A percentile compares a stretch with the other conserved stretches of the same genome.
These are phyloP conservation scores for Candida ovalis DNA, from an alignment of 805 yeast species.

Conservation along the genomic window DNA sequence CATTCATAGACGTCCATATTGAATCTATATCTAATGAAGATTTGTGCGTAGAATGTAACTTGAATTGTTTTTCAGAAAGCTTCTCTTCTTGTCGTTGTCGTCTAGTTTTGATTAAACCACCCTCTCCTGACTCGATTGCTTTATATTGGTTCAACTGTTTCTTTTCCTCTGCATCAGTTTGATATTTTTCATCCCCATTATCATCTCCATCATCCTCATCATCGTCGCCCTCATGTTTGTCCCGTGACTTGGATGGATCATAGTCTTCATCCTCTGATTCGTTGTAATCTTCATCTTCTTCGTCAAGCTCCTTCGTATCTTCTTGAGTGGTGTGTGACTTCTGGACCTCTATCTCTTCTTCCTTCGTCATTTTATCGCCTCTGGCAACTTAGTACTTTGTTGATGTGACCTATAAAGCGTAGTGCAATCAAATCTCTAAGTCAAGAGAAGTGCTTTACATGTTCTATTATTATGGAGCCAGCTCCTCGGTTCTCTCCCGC, in stretches of 20 bases:
- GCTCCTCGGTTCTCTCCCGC: too few relatives aligned
- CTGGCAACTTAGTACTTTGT: too few relatives aligned
- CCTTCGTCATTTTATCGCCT: background rate
- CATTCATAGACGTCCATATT: slow-evolving; percentile 53
- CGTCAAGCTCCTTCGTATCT: slow-evolving; percentile 7
- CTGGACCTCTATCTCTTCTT: background rate
- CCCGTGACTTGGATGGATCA: slow-evolving; percentile 33
- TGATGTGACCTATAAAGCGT: too few relatives aligned
- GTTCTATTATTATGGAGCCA: too few relatives aligned
- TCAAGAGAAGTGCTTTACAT: too few relatives aligned
- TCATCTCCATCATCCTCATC: slow-evolving; percentile 31
- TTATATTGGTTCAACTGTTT: slow-evolving; percentile 38
- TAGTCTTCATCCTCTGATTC: slow-evolving; percentile 60
- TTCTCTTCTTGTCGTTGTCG: slow-evolving; percentile 51
- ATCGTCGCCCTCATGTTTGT: slow-evolving; percentile 8
- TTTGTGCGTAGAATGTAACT: slow-evolving; percentile 20
- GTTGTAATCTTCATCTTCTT: slow-evolving; percentile 41
- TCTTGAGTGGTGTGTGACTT: background rate
- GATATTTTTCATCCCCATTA: slow-evolving; percentile 34
- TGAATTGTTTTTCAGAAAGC: slow-evolving; percentile 19
- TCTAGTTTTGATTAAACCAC: slow-evolving; percentile 71
- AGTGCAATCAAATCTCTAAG: too few relatives aligned
- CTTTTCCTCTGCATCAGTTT: slow-evolving; percentile 28
- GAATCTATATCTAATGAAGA: slow-evolving; percentile 41
- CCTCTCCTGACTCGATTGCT: slow-evolving; percentile 49